phyloP scores from a whole-genome alignment of 176 grass and related monocot genomes.

The Carex myosuroides region DNA sequence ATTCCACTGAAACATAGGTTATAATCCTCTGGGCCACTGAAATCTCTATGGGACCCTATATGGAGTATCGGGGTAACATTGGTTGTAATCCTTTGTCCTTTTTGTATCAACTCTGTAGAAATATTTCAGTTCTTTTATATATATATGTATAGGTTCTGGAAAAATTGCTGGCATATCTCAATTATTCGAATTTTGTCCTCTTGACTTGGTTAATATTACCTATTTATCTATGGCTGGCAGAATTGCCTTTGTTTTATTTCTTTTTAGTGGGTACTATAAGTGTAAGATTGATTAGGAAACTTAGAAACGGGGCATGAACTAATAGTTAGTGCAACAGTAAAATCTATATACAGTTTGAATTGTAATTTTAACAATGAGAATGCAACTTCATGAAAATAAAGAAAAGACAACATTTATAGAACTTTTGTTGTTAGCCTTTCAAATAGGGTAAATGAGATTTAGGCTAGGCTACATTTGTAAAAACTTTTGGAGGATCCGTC shows the following conservation, averaged over 20 bases:
- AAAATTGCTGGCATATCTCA: not conserved
- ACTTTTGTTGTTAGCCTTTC: not conserved
- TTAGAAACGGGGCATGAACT: not conserved
- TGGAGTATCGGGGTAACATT: too few species aligned
- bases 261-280: not conserved
- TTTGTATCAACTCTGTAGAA: not conserved
- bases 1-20: conserved; percentile 32
- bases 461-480: not conserved
- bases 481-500: not conserved
- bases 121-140: not conserved
- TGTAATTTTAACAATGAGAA: not conserved
- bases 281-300: not conserved
- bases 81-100: not conserved
- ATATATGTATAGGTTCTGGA: not conserved
- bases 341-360: not conserved
- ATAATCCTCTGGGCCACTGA: conserved; percentile 86
- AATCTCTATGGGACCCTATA: not conserved
- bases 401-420: not conserved
- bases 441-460: not conserved
- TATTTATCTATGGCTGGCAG: not conserved
- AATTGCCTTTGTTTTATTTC: not conserved
- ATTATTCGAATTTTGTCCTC: not conserved
- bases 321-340: not conserved
- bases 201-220: not conserved
- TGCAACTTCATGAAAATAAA: not conserved